Base-by-base conservation (phyloP, 2,329 filamentous ascomycete genomes). In the Fusarium sp. region DNA sequence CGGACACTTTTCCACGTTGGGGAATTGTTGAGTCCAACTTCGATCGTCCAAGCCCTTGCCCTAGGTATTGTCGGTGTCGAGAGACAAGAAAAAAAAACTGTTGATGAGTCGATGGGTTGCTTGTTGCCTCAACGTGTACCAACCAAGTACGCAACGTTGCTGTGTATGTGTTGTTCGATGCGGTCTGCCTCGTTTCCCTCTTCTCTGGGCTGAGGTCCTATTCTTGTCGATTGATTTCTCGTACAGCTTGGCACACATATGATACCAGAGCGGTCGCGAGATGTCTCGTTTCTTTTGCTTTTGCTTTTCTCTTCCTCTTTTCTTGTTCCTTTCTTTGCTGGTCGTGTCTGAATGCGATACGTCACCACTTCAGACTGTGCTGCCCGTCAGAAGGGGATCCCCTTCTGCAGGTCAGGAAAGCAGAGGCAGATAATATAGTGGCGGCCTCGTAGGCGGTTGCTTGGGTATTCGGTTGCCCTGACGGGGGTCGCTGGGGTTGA, bases 341-440 rank as follows among this genome's bases (percentile, higher is more conserved):
- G 62, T 69, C 65, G 72, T 66, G 66, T 74, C 56, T 69, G 66
- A 66, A 63, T 73, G 66, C 64, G 65, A 78, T 77, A 77, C 76
- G 76, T 78, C 76, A 78, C 76, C 52, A 27, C 66, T 56, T 70
- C 57, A 77, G 68, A 70, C 72, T 77, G 59, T 75, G 75, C 62
- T 78, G 75, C 62, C 52, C 61, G 68, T 68, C 65, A 70, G 62
- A 70, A 62, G 73, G 73, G 52, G 31, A 31, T 29, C 31, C 45
- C 47, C 56, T 36, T 66, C 69, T 70, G 76, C 73, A 76, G 74
- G 68, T 71, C 65, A 27, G 63, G 58, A 67, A 69, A 67, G 65
- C 74, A 71, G 67, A 71, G 65, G 50, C 74, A 63, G 65, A 71
- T 69, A 69, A 71, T 78, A 76, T 74, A 75, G 66, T 59, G 67